Evolutionary conservation across 2,329 filamentous ascomycete species (phyloP), one percentile per base, ranked within the genome.

Genomic region (Xylaria sp.): DNA sequence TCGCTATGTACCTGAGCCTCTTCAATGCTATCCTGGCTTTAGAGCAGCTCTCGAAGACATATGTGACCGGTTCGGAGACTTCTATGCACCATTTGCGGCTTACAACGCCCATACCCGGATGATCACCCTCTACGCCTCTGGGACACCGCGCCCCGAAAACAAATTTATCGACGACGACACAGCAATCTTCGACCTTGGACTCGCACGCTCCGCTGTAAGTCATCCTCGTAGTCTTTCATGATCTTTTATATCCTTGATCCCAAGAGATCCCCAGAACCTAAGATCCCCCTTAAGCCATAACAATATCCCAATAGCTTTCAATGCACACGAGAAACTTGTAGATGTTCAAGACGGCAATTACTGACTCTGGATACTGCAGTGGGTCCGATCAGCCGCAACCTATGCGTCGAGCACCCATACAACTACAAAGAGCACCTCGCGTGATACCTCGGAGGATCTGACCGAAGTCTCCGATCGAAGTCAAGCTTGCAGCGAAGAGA

Each of bases 51-150:
- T 75, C 5, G 55, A 53, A 20, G 72, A 73, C 49, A 55, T 75
- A 1, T 70, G 62, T 25, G 51, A 65, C n/a, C 67, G 66, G 2
- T 73, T 73, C 53, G 64, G 63, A 29, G 51, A 61, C 36, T 71
- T 65, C 39, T 75, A 72, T 44, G 68, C 70, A 2, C 64, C 65
- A 20, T 73, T 73, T 38, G 73, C 73, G 11, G 65, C 66, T 3
- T 75, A 70, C 45, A 68, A 69, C 6, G 47, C 38, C 25, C 29
- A 15, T 13, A 67, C 39, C 22, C 64, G 64, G 33, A 54, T 45
- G 27, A 44, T 75, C 25, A 68, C 61, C 27, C 72, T 75, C 27
- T 74, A 45, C 47, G 27, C 49, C 9, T 65, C 50, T 3, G 63
- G 58, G 13, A 69, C 69, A 7, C 27, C 20, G 45, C 27, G 61